A percentile compares a stretch with the other conserved stretches of the same genome.
Conservation (phyloP, 352 stramenopile genomes). For the Phytophthora pluvialis region DNA sequence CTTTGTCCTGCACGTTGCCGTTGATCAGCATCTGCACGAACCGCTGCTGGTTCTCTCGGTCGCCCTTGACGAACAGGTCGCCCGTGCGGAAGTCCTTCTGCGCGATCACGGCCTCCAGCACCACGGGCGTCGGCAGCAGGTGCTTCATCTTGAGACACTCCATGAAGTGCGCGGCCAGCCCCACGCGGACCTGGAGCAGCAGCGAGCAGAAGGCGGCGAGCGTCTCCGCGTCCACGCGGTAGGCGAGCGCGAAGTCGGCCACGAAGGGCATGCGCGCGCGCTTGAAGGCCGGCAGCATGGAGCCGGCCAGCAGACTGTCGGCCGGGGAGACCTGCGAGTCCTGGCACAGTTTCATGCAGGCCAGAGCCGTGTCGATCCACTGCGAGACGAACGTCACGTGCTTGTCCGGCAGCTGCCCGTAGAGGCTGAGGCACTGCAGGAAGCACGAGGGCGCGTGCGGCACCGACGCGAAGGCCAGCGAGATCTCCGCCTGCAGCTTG, state of each 20-base stretch:
- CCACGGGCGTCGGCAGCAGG: conserved; percentile 43
- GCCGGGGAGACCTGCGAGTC: conserved; percentile 29
- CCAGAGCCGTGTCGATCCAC: conserved; percentile 36
- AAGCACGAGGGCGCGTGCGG: conserved; percentile 42
- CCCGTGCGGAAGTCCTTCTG: conserved; percentile 64
- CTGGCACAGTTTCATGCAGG: conserved; percentile 19
- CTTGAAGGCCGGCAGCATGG: conserved; percentile 47
- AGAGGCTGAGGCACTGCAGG: conserved; percentile 46
- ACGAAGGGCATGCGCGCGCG: conserved; percentile 45
- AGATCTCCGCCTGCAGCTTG: conserved; percentile 40
- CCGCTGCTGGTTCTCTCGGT: conserved; percentile 41
- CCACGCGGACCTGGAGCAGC: conserved; percentile 36
- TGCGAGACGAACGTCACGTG: conserved; percentile 21
- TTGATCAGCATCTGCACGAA: conserved; percentile 67
- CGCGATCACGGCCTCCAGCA: conserved; percentile 51
- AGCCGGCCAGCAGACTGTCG: conserved; percentile 50
- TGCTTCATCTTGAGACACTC: conserved; percentile 48
- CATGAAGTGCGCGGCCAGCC: conserved; percentile 56
- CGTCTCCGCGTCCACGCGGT: conserved; percentile 35
- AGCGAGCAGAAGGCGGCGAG: conserved; percentile 41
- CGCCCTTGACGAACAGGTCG: conserved; percentile 59
- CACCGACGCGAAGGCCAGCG: conserved; percentile 40
- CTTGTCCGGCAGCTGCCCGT: conserved; percentile 32
- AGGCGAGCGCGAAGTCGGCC: conserved; percentile 51
- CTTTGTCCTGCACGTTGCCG: conserved; percentile 55